phyloP scores from a whole-genome alignment of 2,329 filamentous ascomycete species.

The Trichoderma sp. region DNA sequence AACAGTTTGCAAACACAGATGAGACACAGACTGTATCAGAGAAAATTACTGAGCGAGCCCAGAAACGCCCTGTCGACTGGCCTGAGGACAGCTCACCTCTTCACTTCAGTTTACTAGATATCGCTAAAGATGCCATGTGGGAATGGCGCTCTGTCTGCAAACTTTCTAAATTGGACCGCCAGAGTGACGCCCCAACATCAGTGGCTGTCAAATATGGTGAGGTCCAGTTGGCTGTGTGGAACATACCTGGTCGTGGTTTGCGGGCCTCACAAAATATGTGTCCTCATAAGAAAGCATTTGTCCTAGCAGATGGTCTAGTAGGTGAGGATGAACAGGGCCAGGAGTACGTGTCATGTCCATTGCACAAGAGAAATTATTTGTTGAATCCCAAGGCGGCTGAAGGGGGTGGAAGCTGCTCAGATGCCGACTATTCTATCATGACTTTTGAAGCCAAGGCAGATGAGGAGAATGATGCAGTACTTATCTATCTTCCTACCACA shows the following conservation, averaged over 20 bases:
- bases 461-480: constrained; percentile 72
- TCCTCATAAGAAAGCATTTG: constrained; percentile 85
- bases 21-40: constrained; percentile 71
- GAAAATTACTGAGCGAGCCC: constrained; percentile 66
- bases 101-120: constrained; percentile 65
- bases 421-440: constrained; percentile 72
- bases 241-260: constrained; percentile 69
- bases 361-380: constrained; percentile 78
- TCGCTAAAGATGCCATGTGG: constrained; percentile 55
- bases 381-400: constrained; percentile 66
- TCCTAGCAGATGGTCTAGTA: constrained; percentile 80
- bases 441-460: constrained; percentile 76
- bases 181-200: constrained; percentile 32
- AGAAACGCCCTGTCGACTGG: constrained; percentile 75
- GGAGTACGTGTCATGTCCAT: constrained; percentile 68
- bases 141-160: constrained; percentile 79
- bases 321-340: constrained; percentile 53
- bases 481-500: constrained; percentile 74
- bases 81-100: constrained; percentile 62
- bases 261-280: constrained; percentile 94
- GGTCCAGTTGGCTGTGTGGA: constrained; percentile 85
- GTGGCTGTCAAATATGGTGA: constrained; percentile 81
- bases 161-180: constrained; percentile 61
- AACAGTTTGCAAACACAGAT: constrained; percentile 78
- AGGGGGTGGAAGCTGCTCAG: constrained; percentile 59